These are phyloP conservation scores for Fusarium succisae DNA, from an alignment of 2,329 filamentous ascomycete species.

Conservation along the genomic window DNA sequence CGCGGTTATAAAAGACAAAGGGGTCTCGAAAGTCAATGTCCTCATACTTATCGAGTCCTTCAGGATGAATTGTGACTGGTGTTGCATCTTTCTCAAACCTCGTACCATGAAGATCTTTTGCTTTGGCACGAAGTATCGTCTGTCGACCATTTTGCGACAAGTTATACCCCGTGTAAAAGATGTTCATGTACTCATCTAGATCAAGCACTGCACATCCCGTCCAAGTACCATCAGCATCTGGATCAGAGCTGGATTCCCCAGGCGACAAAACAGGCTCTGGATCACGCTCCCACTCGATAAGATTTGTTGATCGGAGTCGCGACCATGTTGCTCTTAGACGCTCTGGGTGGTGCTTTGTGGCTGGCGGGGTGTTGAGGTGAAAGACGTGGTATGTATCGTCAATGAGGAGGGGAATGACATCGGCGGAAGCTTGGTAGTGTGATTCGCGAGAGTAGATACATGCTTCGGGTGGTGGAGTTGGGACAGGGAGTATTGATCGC, in stretches of 20 bases:
- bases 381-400: conserved; percentile 51
- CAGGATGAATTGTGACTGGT: conserved; percentile 37
- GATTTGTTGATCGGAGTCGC: conserved; percentile 43
- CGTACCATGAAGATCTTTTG: conserved; percentile 41
- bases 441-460: conserved; percentile 43
- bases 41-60: conserved; percentile 41
- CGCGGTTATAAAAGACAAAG: conserved; percentile 47
- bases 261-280: conserved; percentile 37
- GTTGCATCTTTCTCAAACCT: conserved; percentile 37
- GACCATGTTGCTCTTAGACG: conserved; percentile 47
- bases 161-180: conserved; percentile 52
- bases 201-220: conserved; percentile 48
- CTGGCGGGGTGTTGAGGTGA: conserved; percentile 46
- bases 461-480: conserved; percentile 42
- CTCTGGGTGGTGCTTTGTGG: conserved; percentile 47
- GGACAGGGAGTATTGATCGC: conserved; percentile 27
- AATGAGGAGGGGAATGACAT: conserved; percentile 49
- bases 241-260: conserved; percentile 22
- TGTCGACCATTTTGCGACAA: conserved; percentile 44
- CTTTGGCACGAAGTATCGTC: conserved; percentile 44
- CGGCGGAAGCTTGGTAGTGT: conserved; percentile 45
- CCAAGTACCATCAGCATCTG: conserved; percentile 48
- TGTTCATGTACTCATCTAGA: conserved; percentile 46
- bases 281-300: conserved; percentile 46
- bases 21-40: conserved; percentile 51